Base-by-base conservation (phyloP, 345 rosid species). In the Gossypium anomalum region DNA sequence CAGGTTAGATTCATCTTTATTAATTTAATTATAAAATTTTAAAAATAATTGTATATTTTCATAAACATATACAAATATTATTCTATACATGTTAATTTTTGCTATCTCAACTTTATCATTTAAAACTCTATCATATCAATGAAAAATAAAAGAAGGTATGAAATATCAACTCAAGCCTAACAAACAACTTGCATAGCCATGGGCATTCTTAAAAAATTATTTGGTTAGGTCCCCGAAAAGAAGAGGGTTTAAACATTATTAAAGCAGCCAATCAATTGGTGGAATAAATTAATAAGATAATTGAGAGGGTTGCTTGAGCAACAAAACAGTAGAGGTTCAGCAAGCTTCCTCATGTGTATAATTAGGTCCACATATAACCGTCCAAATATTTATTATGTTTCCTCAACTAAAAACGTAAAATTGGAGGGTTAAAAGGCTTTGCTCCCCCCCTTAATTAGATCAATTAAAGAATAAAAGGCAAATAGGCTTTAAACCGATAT, bases 281-380 rank as follows among this genome's bases (percentile, higher is more conserved):
- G 4, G 13, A 67, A 47, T 22, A 45, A 67, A 14, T 41, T 64
- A n/a, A 64, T 41, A 41, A 41, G 34, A 20, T 6, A 67, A 34
- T 8, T 16, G 1, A 15, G 43, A 65, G n/a, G 38, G 44, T 16
- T 25, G 58, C 15, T 55, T 48, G 15, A 48, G 43, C 34, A 47
- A 10, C 22, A 68, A 48, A 68, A 25, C 22, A 25, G 16, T 29
- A 4, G 44, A 51, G 17, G 11, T 51, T 53, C 27, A 29, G 53
- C 61, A 52, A 45, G 53, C 17, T 27, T 49, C 7, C 27, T 25
- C 25, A 2, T 25, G 25, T 23, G 71, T 51, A 22, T 27, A 27
- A 17, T 69, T 69, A 59, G 72, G 73, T 52, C 72, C 60, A 52
- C 60, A 10, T 11, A 70, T 51, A 70, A 70, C 48, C 27, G 73